Evolutionary conservation across 768 basidiomycete species (phyloP), one percentile per base, ranked within the genome.

Genomic region (Trametes maxima): DNA sequence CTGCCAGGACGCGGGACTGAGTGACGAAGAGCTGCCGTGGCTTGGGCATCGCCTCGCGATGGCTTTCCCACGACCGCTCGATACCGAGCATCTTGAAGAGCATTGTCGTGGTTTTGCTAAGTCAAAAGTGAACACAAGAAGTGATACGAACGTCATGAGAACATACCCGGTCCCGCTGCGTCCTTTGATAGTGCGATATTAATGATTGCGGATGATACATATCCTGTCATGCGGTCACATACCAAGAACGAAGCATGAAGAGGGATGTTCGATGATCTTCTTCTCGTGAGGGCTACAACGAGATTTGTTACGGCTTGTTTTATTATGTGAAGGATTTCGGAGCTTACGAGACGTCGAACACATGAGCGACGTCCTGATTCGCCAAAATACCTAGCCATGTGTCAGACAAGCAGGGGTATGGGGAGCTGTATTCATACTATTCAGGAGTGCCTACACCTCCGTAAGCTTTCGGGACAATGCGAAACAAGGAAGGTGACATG

Each of bases 31-130:
- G 70, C 65, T 91, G 89, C 11, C 87, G 79, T 2, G 86, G 85
- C 66, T 81, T 49, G 0, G 74, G 69, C 42, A 77, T 70, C 3
- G 72, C 63, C n/a, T 70, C 74, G 13, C 70, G 70, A 28, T 75
- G 70, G 25, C 76, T 62, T 37, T 81, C 72, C 73, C 80, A 86
- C 2, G 82, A 77, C n/a, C 80, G 74, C 63, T 90, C 85, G 10
- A 89, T 82, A 1, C 82, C 80, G 2, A 90, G 76, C 81, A 91
- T 90, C 70, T 88, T 90, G 76, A 87, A 88, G 1, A 91, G 75
- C 81, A 91, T 89, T 0, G 88, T 86, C 0, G 89, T 90, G 0
- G 87, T 90, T 79, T 90, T 90, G 0, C 88, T 89, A 63, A 10
- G 16, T 6, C 1, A 45, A 10, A 13, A 6, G 11, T 46, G 21